These are phyloP conservation scores for Macaranga tanarius DNA, from an alignment of 441 rosid genomes.

Conservation along the genomic window DNA sequence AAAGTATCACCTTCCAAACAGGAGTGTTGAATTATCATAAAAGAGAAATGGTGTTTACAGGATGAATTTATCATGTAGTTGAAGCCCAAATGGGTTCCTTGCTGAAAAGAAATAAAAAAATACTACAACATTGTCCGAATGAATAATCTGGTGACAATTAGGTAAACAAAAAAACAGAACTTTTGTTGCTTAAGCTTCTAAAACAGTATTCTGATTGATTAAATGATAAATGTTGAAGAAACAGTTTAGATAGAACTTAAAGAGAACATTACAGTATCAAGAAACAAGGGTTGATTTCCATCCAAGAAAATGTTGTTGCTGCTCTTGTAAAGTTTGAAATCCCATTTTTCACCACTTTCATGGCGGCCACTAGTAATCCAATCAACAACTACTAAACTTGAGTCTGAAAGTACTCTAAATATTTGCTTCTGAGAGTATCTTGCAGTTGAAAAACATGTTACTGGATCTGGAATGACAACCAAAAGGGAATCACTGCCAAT, in stretches of 20 bases:
- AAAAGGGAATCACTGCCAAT: constrained; percentile 66
- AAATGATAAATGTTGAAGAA: neutral
- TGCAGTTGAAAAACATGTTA: constrained; percentile 89
- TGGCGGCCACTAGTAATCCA: constrained; percentile 98
- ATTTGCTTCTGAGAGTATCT: constrained; percentile 86
- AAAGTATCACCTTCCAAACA: neutral
- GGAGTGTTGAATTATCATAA: neutral
- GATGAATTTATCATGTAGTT: neutral
- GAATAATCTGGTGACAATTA: too few relatives aligned
- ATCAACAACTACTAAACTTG: constrained; percentile 77
- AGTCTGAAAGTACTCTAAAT: constrained; percentile 60
- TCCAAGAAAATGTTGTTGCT: constrained; percentile 67
- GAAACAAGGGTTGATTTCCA: constrained; percentile 65
- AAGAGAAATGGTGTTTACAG: neutral
- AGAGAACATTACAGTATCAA: constrained; percentile 59
- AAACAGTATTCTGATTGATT: neutral
- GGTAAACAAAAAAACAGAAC: neutral
- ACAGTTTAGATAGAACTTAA: neutral
- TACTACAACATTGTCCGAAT: neutral
- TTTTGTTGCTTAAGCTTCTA: neutral
- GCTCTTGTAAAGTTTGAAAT: constrained; percentile 78
- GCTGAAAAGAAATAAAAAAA: neutral
- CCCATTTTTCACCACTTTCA: constrained; percentile 92
- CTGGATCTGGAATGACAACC: constrained; percentile 86
- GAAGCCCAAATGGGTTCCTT: neutral